These are phyloP conservation scores for Exidia glandulosa DNA, from an alignment of 768 basidiomycete genomes.

Conservation along the genomic window DNA sequence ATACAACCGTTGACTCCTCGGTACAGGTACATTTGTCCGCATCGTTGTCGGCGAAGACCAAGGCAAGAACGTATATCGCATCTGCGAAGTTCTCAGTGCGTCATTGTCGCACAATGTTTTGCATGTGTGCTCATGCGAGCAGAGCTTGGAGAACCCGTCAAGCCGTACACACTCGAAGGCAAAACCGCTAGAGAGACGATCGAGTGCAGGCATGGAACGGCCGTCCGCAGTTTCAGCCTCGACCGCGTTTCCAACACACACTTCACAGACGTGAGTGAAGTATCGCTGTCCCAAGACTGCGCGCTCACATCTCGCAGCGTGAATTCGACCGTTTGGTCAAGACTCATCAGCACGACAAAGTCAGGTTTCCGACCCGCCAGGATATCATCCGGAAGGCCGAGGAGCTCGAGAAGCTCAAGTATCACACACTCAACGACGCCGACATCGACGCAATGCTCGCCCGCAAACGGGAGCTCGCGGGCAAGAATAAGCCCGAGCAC, in stretches of 20 bases:
- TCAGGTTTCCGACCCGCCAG: constrained; percentile 57
- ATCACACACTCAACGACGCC: constrained; percentile 67
- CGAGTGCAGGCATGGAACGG: constrained; percentile 68
- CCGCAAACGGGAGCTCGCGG: background rate
- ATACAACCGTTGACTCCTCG: constrained; percentile 1
- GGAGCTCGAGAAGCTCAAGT: constrained; percentile 47
- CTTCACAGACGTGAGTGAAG: constrained; percentile 46
- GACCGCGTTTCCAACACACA: constrained; percentile 74
- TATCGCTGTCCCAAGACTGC: background rate
- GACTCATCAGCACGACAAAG: constrained; percentile 35
- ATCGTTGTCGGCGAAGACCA: constrained; percentile 62
- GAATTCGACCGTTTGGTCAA: constrained; percentile 57
- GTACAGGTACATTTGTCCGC: constrained; percentile 73
- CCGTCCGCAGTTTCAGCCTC: constrained; percentile 54
- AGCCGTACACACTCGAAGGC: constrained; percentile 66
- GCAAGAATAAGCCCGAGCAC: background rate
- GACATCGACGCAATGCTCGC: background rate
- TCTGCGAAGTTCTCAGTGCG: constrained; percentile 34
- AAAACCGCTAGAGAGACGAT: constrained; percentile 52
- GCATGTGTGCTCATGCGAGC: constrained; percentile 9
- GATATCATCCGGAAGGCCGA: constrained; percentile 54
- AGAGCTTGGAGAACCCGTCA: constrained; percentile 44
- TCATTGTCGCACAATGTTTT: background rate
- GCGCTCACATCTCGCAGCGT: constrained; percentile 31
- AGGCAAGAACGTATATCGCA: constrained; percentile 56